Evolutionary conservation across 1,139 yeast genomes (phyloP), one percentile per base, ranked within the genome.

Genomic region (Kodamaea arcana): DNA sequence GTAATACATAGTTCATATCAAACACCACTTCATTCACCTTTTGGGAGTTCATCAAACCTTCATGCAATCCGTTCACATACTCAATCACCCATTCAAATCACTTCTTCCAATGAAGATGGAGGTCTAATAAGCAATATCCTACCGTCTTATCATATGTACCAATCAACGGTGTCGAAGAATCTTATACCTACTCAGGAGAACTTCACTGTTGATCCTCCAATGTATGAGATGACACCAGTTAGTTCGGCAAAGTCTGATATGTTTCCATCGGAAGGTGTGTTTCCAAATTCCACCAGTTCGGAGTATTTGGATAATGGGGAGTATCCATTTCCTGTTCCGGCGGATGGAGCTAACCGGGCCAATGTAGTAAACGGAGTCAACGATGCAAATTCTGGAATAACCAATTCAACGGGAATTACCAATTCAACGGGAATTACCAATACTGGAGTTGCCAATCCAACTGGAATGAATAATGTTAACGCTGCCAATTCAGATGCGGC

Each of bases 91-190:
- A 33, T 35, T 9, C 41, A 34, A 4, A 38, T 38, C 11, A 33
- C 33, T 12, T 29, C 41, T 8, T 32, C 36, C 22, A 38, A 38
- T 16, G 39, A 38, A 25, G 41, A 38, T 31, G 41, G 41, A 7
- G 61, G 59, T 25, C 54, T 65, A 26, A 42, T 69, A 30, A 65
- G 58, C 42, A 65, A 66, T 39, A 69, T 69, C 25, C 56, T 69
- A 10, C 75, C 75, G 2, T 66, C 72, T 11, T 69, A 69, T 45
- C 69, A 68, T 31, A 69, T 69, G 74, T 68, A 61, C 50, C 69
- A 66, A 45, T 53, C 69, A 26, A 69, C 75, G 10, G 57, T 69
- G 9, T 62, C 69, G 27, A 63, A 65, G 41, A 57, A 58, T 16
- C 44, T 69, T 33, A 58, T 62, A 2, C 68, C 69, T 3, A 52